These are phyloP conservation scores for Cyberlindnera xylosilytica DNA, from an alignment of 805 yeast genomes.

Conservation along the genomic window DNA sequence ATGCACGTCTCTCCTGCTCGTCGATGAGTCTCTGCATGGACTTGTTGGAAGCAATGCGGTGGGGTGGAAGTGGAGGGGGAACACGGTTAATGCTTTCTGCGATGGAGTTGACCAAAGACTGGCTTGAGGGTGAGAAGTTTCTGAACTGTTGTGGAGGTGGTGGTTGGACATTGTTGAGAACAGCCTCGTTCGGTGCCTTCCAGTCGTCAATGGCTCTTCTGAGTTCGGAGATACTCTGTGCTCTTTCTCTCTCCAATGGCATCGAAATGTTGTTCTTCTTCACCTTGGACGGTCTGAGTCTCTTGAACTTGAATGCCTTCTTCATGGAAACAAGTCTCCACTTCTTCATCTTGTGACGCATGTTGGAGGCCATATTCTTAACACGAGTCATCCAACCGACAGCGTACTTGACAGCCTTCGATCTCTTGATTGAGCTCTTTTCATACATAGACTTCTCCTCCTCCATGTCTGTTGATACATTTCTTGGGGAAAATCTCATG, in stretches of 20 bases:
- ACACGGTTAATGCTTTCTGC: conserved; percentile 1
- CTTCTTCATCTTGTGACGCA: conserved; percentile 25
- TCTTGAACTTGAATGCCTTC: conserved; percentile 16
- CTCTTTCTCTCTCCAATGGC: conserved; percentile 22
- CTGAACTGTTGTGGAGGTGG: conserved; percentile 9
- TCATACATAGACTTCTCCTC: conserved; percentile 18
- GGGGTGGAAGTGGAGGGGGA: conserved; percentile 26
- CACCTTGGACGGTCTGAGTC: conserved; percentile 2
- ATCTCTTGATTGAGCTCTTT: conserved; percentile 29
- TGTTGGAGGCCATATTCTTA: conserved; percentile 25
- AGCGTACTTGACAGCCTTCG: conserved; percentile 35
- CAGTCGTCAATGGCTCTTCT: conserved; percentile 26
- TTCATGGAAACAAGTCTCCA: conserved; percentile 29
- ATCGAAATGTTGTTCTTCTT: conserved; percentile 17
- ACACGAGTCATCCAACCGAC: conserved; percentile 36
- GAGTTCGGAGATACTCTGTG: conserved; percentile 25
- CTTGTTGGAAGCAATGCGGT: conserved; percentile 20
- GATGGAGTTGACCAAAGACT: not conserved
- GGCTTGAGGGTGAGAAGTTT: conserved; percentile 1
- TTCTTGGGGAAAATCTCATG: not conserved
- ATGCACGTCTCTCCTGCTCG: conserved; percentile 4
- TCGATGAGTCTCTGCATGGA: conserved; percentile 17
- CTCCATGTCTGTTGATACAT: conserved; percentile 1
- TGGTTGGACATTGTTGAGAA: conserved; percentile 2
- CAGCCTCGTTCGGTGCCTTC: conserved; percentile 7